Evolutionary conservation across 495 filamentous ascomycete species (phyloP), one percentile per base, ranked within the genome.

Genomic region (Ramalina intermedia): DNA sequence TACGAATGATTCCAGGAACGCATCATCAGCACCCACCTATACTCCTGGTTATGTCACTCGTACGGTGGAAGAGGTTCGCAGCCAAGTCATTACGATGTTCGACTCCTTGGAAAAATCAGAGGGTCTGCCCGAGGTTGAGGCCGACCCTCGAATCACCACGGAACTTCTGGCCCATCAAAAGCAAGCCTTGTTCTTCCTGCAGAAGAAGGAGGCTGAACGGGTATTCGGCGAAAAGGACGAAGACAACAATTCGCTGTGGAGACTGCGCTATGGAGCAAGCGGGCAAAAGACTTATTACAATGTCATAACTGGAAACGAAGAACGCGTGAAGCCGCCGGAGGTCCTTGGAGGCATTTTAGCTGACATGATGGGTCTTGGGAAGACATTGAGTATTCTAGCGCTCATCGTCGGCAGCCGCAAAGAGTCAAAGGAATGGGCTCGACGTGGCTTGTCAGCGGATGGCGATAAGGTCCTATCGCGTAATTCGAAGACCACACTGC

Each of bases 301-400:
- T 53, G 77, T 95, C 24, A 86, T 98, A 56, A 96, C 85, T 41
- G 82, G 80, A 4, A 70, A 80, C 8, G 67, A 79, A 23, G 63
- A 77, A 48, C 64, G 67, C 14, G 52, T 74, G n/a, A 75, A 76
- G 54, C 90, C 91, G 1, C 67, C 75, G 0, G 77, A 87, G 50
- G 73, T 78, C 0, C 67, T 81, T 1, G 91, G 91, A 8, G 91
- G 91, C n/a, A 83, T 98, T 27, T 68, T 98, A 18, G 91, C 91
- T 6, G 91, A 98, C 60, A 87, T 94, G 82, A 98, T 98, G 91
- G 91, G 91, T 36, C 67, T 98, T 14, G 91, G 91, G 6, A 98
- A 98, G 61, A 96, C 91, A 0, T 65, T 98, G 41, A 94, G 84
- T 58, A 83, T 94, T 26, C 69, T 98, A 6, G 82, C 87, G 3